Conservation (phyloP, 2,329 filamentous ascomycete genomes). For the Penicillium occitanis region DNA sequence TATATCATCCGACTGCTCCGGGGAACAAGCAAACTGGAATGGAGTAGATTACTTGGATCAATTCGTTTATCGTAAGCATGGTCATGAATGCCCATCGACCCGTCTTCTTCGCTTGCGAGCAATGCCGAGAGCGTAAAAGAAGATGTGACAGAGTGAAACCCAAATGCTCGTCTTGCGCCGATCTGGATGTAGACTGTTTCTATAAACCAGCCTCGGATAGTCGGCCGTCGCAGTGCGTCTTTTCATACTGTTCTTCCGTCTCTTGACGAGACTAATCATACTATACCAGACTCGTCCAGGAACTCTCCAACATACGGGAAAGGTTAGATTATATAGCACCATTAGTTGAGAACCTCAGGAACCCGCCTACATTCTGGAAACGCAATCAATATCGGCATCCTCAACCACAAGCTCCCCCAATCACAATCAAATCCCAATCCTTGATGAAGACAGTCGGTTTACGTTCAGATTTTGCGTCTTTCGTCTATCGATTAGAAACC, state of each 20-base stretch:
- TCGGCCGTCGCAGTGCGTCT: neutral
- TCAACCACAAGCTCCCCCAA: neutral
- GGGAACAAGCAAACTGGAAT: neutral
- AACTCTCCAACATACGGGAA: conserved; percentile 2
- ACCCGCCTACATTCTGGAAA: conserved; percentile 7
- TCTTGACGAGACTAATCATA: neutral
- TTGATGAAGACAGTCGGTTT: neutral
- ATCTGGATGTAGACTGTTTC: conserved; percentile 4
- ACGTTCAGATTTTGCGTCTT: neutral
- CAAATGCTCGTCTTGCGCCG: conserved; percentile 2
- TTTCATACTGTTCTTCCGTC: neutral
- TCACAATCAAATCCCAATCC: neutral
- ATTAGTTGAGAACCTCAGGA: neutral
- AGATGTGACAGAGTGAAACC: conserved; percentile 3
- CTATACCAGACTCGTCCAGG: neutral
- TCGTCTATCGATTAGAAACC: neutral
- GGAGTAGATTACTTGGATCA: neutral
- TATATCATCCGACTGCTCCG: neutral
- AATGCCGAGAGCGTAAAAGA: conserved; percentile 7
- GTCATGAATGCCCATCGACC: neutral
- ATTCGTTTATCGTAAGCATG: neutral
- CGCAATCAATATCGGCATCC: neutral
- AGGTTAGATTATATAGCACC: conserved; percentile 4
- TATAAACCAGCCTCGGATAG: conserved; percentile 1
- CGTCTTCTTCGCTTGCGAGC: conserved; percentile 4